Evolutionary conservation across 371 early-diverging fungal species (phyloP), one percentile per base, ranked within the genome.

Genomic region (Mucor circinelloides): DNA sequence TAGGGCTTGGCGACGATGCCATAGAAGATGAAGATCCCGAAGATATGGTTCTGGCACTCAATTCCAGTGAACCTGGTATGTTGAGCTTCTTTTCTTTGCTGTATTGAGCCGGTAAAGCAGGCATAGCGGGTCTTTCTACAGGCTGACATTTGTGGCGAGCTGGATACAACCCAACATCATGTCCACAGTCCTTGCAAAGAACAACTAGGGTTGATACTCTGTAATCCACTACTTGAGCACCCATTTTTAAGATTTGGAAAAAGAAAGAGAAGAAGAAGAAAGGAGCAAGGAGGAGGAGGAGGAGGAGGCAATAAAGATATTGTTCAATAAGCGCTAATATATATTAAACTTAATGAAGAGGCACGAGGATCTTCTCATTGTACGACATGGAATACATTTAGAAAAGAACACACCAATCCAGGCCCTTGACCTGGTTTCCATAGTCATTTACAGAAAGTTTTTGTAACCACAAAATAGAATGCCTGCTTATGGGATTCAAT

Each of bases 131-230:
- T 60, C 82, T 72, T 60, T 73, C 74, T 0, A 80, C 70, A 1
- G 76, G 70, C 17, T 73, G 76, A 69, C 91, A 90, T 58, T 85
- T 85, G 70, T 90, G 91, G 46, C 86, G 75, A 27, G 88, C 88
- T 13, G 91, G 91, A 60, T 89, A 90, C 10, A 83, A 61, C 1
- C 91, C 91, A 23, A 90, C 91, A 64, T 90, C 91, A 54, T 86
- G 82, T 12, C 84, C 83, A 74, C 91, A 90, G 63, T 90, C 91
- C 71, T 84, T 86, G 72, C 91, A 90, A 42, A 86, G 73, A 10
- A 90, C 83, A 23, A 81, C 86, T 15, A 90, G 70, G 44, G 81
- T 79, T 17, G 91, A 90, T 38, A 90, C 80, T 67, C 91, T 75
- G 68, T 90, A 90, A 71, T 90, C 91, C 4, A 84, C 79, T 21